These are phyloP conservation scores for Hanseniaspora pseudoguilliermondii DNA, from an alignment of 805 yeast species.

Conservation along the genomic window DNA sequence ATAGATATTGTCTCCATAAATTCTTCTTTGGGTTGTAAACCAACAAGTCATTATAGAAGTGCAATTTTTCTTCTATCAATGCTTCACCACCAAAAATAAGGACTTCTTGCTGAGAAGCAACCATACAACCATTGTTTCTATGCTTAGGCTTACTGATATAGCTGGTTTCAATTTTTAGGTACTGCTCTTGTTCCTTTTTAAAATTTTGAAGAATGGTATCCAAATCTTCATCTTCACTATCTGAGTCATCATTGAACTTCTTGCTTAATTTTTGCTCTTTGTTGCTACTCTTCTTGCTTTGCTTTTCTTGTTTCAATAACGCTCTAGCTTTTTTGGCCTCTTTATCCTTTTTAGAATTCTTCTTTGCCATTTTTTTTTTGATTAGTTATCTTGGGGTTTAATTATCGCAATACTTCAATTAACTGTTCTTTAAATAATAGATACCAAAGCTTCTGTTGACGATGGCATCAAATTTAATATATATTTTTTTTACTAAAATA, in stretches of 20 bases:
- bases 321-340: slow-evolving; percentile 83
- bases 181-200: slow-evolving; percentile 67
- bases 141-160: slow-evolving; percentile 47
- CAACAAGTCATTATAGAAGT: slow-evolving; percentile 68
- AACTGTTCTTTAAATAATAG: too few relatives aligned
- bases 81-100: slow-evolving; percentile 84
- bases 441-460: too few relatives aligned
- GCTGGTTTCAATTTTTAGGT: slow-evolving; percentile 56
- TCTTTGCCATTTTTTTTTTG: slow-evolving; percentile 58
- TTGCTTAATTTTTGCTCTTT: slow-evolving; percentile 61
- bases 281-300: slow-evolving; percentile 53
- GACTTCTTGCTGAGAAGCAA: slow-evolving; percentile 62
- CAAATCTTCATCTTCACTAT: slow-evolving; percentile 69
- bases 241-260: slow-evolving; percentile 57
- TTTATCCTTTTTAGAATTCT: slow-evolving; percentile 60
- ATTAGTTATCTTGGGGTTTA: background rate
- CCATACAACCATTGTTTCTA: slow-evolving; percentile 63
- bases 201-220: slow-evolving; percentile 70
- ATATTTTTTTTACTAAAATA: too few relatives aligned
- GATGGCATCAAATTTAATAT: too few relatives aligned
- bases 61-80: slow-evolving; percentile 24
- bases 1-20: slow-evolving; percentile 64
- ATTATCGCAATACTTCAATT: too few relatives aligned
- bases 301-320: slow-evolving; percentile 72
- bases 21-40: slow-evolving; percentile 64